A percentile compares a stretch with the other conserved stretches of the same genome.
phyloP scores from a whole-genome alignment of 1,139 yeast genomes.

The Yueomyces sp. region DNA sequence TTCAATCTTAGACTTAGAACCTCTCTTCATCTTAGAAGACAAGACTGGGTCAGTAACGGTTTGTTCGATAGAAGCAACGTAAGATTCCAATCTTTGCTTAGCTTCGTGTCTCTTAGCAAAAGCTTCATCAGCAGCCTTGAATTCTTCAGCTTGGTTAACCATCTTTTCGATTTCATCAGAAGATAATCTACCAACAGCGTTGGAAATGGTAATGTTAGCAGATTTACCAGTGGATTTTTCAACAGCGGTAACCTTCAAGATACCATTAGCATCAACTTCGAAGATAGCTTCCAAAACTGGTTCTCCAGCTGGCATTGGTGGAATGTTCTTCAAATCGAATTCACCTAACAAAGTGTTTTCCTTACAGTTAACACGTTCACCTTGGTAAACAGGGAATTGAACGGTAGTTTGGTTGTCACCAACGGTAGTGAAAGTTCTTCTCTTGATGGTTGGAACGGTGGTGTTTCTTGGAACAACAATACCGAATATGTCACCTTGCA shows the following conservation, averaged over 20 bases:
- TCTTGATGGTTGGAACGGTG: slow-evolving; percentile 98
- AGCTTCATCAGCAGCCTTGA: slow-evolving; percentile 98
- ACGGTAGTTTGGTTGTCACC: slow-evolving; percentile 99
- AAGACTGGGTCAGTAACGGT: slow-evolving; percentile 97
- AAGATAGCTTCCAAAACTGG: slow-evolving; percentile 99
- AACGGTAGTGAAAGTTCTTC: slow-evolving; percentile 99
- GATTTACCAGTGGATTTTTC: slow-evolving; percentile 99
- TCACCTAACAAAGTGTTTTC: slow-evolving; percentile 99
- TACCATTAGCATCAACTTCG: slow-evolving; percentile 99
- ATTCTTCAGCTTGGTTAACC: slow-evolving; percentile 97
- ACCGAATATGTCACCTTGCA: slow-evolving; percentile 99
- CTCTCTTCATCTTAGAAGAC: slow-evolving; percentile 95
- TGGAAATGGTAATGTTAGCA: slow-evolving; percentile 98
- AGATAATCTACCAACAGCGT: slow-evolving; percentile 98
- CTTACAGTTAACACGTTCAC: slow-evolving; percentile 99
- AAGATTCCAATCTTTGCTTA: slow-evolving; percentile 98
- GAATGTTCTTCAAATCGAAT: slow-evolving; percentile 97
- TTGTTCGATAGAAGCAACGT: slow-evolving; percentile 94
- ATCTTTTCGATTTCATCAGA: slow-evolving; percentile 96
- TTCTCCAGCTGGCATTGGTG: slow-evolving; percentile 99
- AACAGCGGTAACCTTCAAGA: slow-evolving; percentile 98
- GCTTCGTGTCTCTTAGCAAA: slow-evolving; percentile 99
- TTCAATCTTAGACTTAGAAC: slow-evolving; percentile 96
- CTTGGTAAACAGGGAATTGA: slow-evolving; percentile 99
- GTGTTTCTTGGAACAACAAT: slow-evolving; percentile 99